Evolutionary conservation across 2,329 filamentous ascomycete species (phyloP).

Genomic region (Chaetothyriales sp.): DNA sequence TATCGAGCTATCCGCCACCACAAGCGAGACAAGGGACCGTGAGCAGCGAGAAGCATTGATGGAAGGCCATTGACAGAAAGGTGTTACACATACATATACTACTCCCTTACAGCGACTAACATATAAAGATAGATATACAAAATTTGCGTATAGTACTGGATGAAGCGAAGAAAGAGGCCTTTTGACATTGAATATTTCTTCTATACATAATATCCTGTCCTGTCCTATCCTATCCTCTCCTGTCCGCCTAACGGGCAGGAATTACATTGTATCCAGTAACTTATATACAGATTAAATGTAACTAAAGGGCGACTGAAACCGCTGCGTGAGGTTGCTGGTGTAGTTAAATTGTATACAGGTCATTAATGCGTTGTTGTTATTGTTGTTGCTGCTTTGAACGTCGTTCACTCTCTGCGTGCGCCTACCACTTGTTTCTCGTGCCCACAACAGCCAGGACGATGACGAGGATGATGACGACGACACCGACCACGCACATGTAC

Average conservation of each 20-base stretch:
- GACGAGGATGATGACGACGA: slow-evolving; percentile 40
- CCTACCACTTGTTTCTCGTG: slow-evolving; percentile 2
- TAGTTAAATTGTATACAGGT: not conserved
- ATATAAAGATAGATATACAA: too few species aligned
- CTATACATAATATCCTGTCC: too few species aligned
- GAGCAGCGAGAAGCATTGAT: not conserved
- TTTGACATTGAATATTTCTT: too few species aligned
- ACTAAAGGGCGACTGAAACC: not conserved
- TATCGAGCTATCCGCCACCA: not conserved
- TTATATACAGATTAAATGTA: not conserved
- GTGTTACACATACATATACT: not conserved
- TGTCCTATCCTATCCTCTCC: too few species aligned
- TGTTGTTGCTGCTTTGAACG: too few species aligned
- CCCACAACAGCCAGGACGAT: slow-evolving; percentile 28
- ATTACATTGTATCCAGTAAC: not conserved
- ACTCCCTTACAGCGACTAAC: too few species aligned
- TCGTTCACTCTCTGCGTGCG: too few species aligned
- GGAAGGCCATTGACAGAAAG: not conserved
- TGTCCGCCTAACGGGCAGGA: not conserved
- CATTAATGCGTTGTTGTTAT: not conserved
- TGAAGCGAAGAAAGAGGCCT: too few species aligned
- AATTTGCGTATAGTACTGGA: too few species aligned
- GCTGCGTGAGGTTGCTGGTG: not conserved
- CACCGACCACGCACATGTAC: slow-evolving; percentile 43
- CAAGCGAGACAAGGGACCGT: not conserved